Conservation (phyloP, 495 filamentous ascomycete genomes). For the Pyrenopolyporus hunteri region DNA sequence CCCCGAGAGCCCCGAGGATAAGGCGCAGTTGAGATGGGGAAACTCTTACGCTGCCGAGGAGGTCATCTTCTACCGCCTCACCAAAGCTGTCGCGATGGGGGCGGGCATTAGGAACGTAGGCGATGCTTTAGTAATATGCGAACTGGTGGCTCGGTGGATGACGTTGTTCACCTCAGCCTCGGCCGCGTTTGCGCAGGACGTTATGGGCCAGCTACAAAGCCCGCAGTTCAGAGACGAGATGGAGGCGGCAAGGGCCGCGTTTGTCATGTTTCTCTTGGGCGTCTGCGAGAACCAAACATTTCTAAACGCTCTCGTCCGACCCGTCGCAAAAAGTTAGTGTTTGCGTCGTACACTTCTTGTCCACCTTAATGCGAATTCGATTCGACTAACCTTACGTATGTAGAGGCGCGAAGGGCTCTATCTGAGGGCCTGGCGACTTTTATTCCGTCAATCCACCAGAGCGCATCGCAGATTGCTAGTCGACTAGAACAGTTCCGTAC, state of each 20-base stretch:
- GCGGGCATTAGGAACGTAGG: conserved; percentile 42
- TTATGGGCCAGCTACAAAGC: conserved; percentile 48
- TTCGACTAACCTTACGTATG: background rate
- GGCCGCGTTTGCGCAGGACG: conserved; percentile 49
- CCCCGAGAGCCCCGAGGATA: conserved; percentile 15
- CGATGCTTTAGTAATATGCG: conserved; percentile 47
- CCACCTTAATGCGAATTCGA: conserved; percentile 17
- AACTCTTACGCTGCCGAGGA: conserved; percentile 57
- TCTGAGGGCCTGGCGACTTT: conserved; percentile 57
- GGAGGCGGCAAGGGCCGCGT: conserved; percentile 58
- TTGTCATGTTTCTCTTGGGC: conserved; percentile 57
- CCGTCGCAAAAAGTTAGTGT: conserved; percentile 51
- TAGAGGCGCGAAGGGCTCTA: conserved; percentile 55
- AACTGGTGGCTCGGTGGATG: conserved; percentile 52
- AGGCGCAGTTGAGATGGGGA: conserved; percentile 49
- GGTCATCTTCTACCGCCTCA: conserved; percentile 58
- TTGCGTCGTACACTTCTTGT: conserved; percentile 11
- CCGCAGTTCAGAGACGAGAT: conserved; percentile 55
- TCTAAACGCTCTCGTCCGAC: conserved; percentile 50
- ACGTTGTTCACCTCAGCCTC: conserved; percentile 50
- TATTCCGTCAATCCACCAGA: conserved; percentile 58
- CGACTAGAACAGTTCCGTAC: conserved; percentile 60
- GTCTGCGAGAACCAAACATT: conserved; percentile 59
- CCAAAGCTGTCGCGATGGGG: conserved; percentile 51
- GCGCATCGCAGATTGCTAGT: conserved; percentile 54